These are phyloP conservation scores for Phytophthora palmivora DNA, from an alignment of 352 stramenopile species.

Conservation along the genomic window DNA sequence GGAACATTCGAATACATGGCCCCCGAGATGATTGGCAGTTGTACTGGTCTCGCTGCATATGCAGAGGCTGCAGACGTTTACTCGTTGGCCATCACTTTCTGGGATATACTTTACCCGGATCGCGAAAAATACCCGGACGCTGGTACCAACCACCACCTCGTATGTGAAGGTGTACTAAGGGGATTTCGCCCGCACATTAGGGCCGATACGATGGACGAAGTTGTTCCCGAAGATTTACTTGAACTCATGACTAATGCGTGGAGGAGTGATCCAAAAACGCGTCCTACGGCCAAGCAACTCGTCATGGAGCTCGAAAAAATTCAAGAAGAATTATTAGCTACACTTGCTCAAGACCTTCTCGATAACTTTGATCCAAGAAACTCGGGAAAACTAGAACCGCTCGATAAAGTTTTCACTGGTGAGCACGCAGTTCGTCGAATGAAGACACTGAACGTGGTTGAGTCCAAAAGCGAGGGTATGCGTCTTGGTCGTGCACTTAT, in stretches of 20 bases:
- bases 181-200: slow-evolving; percentile 48
- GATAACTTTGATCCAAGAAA: slow-evolving; percentile 24
- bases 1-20: slow-evolving; percentile 80
- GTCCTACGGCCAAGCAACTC: slow-evolving; percentile 50
- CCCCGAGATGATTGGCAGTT: slow-evolving; percentile 65
- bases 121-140: slow-evolving; percentile 49
- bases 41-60: slow-evolving; percentile 52
- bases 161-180: slow-evolving; percentile 55
- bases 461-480: slow-evolving; percentile 36
- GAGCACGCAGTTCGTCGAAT: slow-evolving; percentile 37
- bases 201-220: slow-evolving; percentile 1
- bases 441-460: slow-evolving; percentile 34
- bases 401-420: slow-evolving; percentile 34
- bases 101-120: slow-evolving; percentile 69
- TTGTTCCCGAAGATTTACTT: slow-evolving; percentile 43
- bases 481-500: slow-evolving; percentile 63
- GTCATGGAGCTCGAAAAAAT: slow-evolving; percentile 53
- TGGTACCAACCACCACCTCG: slow-evolving; percentile 47
- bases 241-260: slow-evolving; percentile 62
- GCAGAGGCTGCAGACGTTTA: slow-evolving; percentile 71
- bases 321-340: slow-evolving; percentile 55
- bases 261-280: slow-evolving; percentile 47
- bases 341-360: slow-evolving; percentile 49
- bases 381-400: neutral
- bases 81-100: slow-evolving; percentile 72